A percentile compares a stretch with the other conserved stretches of the same genome.
phyloP scores from a whole-genome alignment of 331 rosid species.

The Erythrophleum ivorense region DNA sequence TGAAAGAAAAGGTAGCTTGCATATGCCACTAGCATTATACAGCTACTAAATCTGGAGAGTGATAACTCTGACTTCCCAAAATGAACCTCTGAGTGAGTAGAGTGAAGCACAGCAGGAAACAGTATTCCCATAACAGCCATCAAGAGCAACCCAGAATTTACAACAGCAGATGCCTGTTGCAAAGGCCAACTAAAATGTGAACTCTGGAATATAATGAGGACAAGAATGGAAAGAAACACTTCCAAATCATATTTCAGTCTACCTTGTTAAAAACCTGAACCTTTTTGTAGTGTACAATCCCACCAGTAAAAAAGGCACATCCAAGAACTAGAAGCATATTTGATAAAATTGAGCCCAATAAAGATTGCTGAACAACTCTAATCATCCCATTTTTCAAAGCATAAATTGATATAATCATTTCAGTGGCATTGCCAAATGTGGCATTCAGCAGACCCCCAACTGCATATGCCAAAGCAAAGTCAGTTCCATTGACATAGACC shows the following conservation, averaged over 20 bases:
- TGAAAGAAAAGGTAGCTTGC: slow-evolving; percentile 92
- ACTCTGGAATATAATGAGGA: slow-evolving; percentile 34
- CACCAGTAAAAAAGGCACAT: slow-evolving; percentile 93
- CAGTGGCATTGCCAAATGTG: slow-evolving; percentile 97
- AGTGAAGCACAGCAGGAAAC: slow-evolving; percentile 94
- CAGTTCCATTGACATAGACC: slow-evolving; percentile 31
- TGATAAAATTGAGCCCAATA: slow-evolving; percentile 89
- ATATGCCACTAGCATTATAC: slow-evolving; percentile 92
- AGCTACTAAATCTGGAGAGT: slow-evolving; percentile 93
- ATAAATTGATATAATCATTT: slow-evolving; percentile 89
- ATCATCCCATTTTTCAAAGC: slow-evolving; percentile 87
- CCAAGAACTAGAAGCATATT: slow-evolving; percentile 99
- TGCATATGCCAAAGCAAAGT: slow-evolving; percentile 49
- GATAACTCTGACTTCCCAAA: slow-evolving; percentile 86
- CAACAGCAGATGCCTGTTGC: slow-evolving; percentile 85
- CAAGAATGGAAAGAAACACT: slow-evolving; percentile 10
- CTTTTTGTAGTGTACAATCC: slow-evolving; percentile 68
- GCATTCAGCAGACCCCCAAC: slow-evolving; percentile 98
- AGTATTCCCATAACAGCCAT: slow-evolving; percentile 98
- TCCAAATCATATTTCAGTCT: background rate
- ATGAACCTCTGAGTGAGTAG: slow-evolving; percentile 83
- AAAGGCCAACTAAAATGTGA: slow-evolving; percentile 53
- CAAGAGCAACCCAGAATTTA: slow-evolving; percentile 86
- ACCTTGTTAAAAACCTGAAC: slow-evolving; percentile 84
- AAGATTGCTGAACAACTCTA: slow-evolving; percentile 89